Evolutionary conservation across 2,329 filamentous ascomycete genomes (phyloP).

Genomic region (Fusarium virguliforme): DNA sequence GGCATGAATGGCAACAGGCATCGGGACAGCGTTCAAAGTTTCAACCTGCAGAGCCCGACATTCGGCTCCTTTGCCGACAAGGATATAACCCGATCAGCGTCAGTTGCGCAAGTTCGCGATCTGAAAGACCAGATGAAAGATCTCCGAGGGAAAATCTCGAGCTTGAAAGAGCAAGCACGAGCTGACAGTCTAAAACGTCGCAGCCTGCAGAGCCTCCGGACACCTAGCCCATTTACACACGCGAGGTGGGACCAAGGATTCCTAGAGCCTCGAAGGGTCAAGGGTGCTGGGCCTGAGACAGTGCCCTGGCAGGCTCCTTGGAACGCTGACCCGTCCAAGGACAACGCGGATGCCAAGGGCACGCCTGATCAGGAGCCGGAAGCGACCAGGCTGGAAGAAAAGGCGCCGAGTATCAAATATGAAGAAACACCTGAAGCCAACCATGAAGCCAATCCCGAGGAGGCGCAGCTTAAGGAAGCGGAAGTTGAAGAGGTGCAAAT

Average conservation of each 20-base stretch:
- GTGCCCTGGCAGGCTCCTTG: constrained; percentile 37
- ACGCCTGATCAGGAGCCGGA: constrained; percentile 18
- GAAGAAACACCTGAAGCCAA: constrained; percentile 17
- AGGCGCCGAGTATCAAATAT: constrained; percentile 23
- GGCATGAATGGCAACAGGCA: constrained; percentile 48
- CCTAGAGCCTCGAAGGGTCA: constrained; percentile 46
- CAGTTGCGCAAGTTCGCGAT: constrained; percentile 79
- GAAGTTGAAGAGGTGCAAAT: background rate
- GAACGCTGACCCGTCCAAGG: constrained; percentile 26
- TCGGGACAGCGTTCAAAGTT: constrained; percentile 45
- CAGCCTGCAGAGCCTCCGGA: constrained; percentile 82
- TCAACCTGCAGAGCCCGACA: constrained; percentile 63
- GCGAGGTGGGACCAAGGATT: constrained; percentile 61
- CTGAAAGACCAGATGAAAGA: constrained; percentile 89
- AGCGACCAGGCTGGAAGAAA: constrained; percentile 24
- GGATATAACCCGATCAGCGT: constrained; percentile 76
- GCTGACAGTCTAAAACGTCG: constrained; percentile 84
- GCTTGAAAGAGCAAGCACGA: constrained; percentile 81
- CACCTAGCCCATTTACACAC: constrained; percentile 84
- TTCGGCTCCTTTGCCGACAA: constrained; percentile 62
- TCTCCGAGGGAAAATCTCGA: constrained; percentile 88
- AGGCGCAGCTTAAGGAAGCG: no score
- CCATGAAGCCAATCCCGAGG: constrained; percentile 1
- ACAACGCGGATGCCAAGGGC: constrained; percentile 30
- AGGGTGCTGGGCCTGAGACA: constrained; percentile 44